phyloP scores from a whole-genome alignment of 2,329 filamentous ascomycete genomes.

The Fusarium sp. region DNA sequence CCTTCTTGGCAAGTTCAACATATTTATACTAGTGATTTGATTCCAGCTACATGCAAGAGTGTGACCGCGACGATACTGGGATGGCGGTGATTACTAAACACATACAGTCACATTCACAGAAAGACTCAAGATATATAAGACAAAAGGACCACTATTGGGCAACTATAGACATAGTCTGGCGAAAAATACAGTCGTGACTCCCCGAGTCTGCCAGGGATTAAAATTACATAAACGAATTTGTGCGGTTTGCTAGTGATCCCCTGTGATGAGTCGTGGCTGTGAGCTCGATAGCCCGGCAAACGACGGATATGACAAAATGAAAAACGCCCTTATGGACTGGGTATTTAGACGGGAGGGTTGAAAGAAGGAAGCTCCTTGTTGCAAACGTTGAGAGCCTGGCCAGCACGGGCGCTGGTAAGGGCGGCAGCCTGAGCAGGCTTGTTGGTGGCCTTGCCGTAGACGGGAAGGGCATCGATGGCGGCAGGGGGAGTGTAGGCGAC shows the following conservation, averaged over 20 bases:
- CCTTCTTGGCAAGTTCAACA: not conserved
- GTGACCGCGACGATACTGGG: not conserved
- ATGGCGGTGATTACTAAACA: not conserved
- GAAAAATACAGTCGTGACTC: conserved; percentile 39
- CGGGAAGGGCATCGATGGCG: conserved; percentile 47
- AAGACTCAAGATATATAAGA: not conserved
- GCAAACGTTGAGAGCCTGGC: conserved; percentile 39
- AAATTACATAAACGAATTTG: conserved; percentile 42
- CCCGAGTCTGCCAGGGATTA: conserved; percentile 40
- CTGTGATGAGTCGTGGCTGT: conserved; percentile 14
- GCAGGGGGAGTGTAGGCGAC: conserved; percentile 47
- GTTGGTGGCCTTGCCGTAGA: conserved; percentile 34
- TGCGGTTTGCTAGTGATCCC: conserved; percentile 42
- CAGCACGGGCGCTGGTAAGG: conserved; percentile 31
- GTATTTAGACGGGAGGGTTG: conserved; percentile 33
- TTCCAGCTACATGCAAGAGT: not conserved
- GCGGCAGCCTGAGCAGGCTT: conserved; percentile 38
- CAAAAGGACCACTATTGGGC: conserved; percentile 36
- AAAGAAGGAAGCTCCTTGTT: conserved; percentile 36
- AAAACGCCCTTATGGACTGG: conserved; percentile 10
- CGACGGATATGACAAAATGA: conserved; percentile 19
- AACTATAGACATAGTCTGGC: conserved; percentile 44
- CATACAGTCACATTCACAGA: not conserved
- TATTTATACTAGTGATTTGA: too few species aligned
- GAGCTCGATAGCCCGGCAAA: conserved; percentile 1